A percentile compares a stretch with the other conserved stretches of the same genome.
Evolutionary conservation across 2,329 filamentous ascomycete genomes (phyloP).

Genomic region (Claviceps digitariae): DNA sequence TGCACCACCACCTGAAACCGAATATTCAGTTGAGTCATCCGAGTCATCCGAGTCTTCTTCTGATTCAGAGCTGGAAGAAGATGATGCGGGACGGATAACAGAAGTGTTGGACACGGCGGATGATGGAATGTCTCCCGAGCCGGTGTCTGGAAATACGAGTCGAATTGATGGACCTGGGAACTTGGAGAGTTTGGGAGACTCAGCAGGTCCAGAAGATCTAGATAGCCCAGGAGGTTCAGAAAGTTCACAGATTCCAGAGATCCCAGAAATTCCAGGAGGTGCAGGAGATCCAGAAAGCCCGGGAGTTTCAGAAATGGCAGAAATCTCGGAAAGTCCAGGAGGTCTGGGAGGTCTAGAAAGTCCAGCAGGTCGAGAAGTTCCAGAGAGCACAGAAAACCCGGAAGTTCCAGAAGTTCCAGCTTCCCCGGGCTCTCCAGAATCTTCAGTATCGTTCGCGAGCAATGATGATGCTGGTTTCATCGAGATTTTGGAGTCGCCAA

Average conservation of each 20-base stretch:
- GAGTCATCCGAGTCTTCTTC: not conserved
- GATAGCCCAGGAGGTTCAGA: not conserved
- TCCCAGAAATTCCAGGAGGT: not conserved
- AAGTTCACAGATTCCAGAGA: not conserved
- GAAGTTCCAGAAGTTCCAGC: not conserved
- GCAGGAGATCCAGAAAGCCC: not conserved
- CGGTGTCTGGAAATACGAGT: not conserved
- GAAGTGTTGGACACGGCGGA: slow-evolving; percentile 2
- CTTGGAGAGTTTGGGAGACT: not conserved
- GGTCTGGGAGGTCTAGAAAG: not conserved
- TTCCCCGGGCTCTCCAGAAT: not conserved
- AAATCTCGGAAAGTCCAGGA: not conserved
- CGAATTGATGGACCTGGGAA: not conserved
- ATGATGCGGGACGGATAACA: not conserved
- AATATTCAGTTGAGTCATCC: not conserved
- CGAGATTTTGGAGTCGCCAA: slow-evolving; percentile 1
- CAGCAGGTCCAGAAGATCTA: not conserved
- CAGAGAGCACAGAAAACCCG: not conserved
- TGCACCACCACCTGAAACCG: not conserved
- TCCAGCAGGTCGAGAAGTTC: not conserved
- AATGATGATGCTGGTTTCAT: slow-evolving; percentile 3
- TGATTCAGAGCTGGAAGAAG: not conserved
- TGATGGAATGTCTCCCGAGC: not conserved
- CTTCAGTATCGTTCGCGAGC: not conserved
- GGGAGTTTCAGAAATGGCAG: not conserved